Evolutionary conservation across 177 flowering plant species (phyloP).

Genomic region (Vitis hybrid): DNA sequence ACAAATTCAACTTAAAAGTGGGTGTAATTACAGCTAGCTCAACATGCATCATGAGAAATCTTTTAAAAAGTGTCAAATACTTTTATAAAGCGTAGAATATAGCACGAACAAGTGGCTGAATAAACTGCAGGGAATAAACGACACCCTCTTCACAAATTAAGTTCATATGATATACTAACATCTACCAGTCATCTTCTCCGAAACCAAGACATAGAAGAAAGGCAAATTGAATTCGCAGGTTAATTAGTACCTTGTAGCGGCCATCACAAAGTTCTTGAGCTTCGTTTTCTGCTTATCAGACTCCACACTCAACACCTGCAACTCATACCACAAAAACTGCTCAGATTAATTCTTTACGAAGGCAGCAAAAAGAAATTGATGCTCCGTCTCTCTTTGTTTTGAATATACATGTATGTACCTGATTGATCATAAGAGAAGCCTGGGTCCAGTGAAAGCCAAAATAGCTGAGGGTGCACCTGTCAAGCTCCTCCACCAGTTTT

Average conservation of each 20-base stretch:
- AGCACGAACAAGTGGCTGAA: too few species aligned
- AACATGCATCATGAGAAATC: too few species aligned
- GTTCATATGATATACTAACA: not conserved
- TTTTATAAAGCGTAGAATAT: too few species aligned
- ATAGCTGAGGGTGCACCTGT: conserved; percentile 71
- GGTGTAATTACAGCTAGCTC: too few species aligned
- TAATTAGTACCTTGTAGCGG: conserved; percentile 72
- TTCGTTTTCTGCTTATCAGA: conserved; percentile 42
- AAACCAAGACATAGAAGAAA: too few species aligned
- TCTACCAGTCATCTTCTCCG: too few species aligned
- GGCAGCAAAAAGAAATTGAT: not conserved
- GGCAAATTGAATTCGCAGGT: too few species aligned
- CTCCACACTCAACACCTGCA: conserved; percentile 60
- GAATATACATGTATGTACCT: conserved; percentile 37
- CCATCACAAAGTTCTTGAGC: conserved; percentile 68
- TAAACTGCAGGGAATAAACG: too few species aligned
- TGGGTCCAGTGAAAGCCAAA: conserved; percentile 88
- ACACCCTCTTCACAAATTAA: too few species aligned
- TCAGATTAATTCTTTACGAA: not conserved
- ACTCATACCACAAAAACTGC: not conserved
- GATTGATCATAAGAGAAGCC: conserved; percentile 53
- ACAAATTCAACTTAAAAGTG: too few species aligned
- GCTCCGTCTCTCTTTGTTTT: too few species aligned
- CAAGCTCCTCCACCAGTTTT: conserved; percentile 73
- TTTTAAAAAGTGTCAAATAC: too few species aligned